Evolutionary conservation across 331 rosid genomes (phyloP).

Genomic region (Acacia concinna): DNA sequence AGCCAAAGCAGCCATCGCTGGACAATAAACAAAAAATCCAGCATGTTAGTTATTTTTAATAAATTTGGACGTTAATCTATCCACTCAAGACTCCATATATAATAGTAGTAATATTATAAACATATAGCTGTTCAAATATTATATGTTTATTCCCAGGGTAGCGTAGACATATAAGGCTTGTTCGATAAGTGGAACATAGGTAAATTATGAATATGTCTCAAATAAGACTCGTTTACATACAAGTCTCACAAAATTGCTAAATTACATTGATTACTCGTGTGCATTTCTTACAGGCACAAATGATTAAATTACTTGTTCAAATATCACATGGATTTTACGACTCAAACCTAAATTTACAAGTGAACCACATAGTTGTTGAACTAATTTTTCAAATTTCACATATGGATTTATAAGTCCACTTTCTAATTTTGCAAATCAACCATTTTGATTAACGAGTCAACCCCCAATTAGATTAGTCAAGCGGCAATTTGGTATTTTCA

Average conservation of each 20-base stretch:
- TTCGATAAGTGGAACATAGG: neutral
- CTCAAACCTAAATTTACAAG: too few relatives aligned
- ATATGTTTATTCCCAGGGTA: neutral
- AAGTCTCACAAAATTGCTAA: neutral
- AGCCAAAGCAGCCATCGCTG: neutral
- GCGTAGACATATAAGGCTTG: neutral
- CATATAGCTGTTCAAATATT: neutral
- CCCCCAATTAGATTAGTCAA: neutral
- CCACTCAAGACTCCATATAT: neutral
- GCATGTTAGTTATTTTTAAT: neutral
- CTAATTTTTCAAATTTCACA: neutral
- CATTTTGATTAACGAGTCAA: too few relatives aligned
- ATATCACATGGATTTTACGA: too few relatives aligned
- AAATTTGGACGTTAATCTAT: neutral
- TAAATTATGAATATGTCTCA: neutral
- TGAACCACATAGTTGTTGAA: too few relatives aligned
- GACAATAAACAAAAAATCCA: neutral
- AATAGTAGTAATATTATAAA: too few relatives aligned
- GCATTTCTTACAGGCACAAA: too few relatives aligned
- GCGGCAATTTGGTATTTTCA: too few relatives aligned
- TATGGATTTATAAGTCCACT: neutral
- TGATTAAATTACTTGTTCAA: too few relatives aligned
- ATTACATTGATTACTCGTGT: too few relatives aligned
- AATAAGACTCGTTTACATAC: too few relatives aligned
- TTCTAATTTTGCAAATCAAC: too few relatives aligned